Evolutionary conservation across 495 filamentous ascomycete species (phyloP).

Genomic region (Amniculicola lignicola): DNA sequence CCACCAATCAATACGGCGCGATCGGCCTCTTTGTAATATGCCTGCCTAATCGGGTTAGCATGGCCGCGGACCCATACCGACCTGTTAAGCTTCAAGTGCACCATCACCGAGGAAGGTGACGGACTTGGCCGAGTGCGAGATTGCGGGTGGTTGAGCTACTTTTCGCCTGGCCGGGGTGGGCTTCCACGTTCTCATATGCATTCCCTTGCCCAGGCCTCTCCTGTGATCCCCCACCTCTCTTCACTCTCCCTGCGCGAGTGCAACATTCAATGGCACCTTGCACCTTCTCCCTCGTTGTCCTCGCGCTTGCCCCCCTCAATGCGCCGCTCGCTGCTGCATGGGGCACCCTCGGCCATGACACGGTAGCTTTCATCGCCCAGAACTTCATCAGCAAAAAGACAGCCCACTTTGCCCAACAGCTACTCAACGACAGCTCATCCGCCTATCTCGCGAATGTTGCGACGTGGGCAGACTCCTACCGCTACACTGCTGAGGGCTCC

Average conservation of each 20-base stretch:
- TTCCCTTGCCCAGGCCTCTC: neutral
- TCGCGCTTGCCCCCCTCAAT: conserved; percentile 18
- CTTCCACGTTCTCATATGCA: neutral
- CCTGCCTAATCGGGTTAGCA: conserved; percentile 22
- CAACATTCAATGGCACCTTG: conserved; percentile 21
- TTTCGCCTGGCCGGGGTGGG: no score
- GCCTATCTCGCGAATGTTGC: conserved; percentile 59
- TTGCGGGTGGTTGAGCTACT: conserved; percentile 2
- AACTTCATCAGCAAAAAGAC: conserved; percentile 34
- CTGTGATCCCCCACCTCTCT: neutral
- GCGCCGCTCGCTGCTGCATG: conserved; percentile 33
- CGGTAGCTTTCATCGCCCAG: conserved; percentile 42
- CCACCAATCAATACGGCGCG: conserved; percentile 22
- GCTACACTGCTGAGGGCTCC: conserved; percentile 56
- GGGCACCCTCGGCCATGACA: conserved; percentile 41
- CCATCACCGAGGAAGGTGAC: no score
- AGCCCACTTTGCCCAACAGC: conserved; percentile 28
- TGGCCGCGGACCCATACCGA: neutral
- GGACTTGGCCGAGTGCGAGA: conserved; percentile 23
- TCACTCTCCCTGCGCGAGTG: conserved; percentile 4
- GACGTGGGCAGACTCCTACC: conserved; percentile 62
- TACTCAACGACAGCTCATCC: conserved; percentile 42
- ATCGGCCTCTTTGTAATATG: no score
- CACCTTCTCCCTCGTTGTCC: conserved; percentile 9
- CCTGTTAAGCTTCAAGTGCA: neutral